phyloP scores from a whole-genome alignment of 176 grass and related monocot genomes.

The Olyra latifolia region DNA sequence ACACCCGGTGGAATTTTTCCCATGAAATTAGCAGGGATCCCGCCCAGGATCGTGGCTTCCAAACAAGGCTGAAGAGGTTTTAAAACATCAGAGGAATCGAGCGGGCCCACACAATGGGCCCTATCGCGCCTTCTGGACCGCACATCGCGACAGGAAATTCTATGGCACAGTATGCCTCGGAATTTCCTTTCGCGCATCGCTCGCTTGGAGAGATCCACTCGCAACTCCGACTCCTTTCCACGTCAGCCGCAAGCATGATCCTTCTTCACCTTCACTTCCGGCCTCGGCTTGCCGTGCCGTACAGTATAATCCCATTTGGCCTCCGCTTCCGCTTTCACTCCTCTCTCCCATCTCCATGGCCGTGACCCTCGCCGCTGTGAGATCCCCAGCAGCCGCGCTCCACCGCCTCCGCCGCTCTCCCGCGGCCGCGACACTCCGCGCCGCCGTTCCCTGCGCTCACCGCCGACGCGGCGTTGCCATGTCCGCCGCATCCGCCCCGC shows the following conservation, averaged over 20 bases:
- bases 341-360: background rate
- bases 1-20: no score
- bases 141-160: no score
- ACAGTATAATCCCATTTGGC: background rate
- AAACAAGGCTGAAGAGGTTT: background rate
- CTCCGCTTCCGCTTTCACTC: background rate
- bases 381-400: background rate
- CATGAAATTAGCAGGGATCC: no score
- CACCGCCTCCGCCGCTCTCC: background rate
- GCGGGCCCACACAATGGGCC: background rate
- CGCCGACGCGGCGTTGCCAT: conserved; percentile 29
- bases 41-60: no score
- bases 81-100: background rate
- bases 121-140: background rate
- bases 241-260: background rate
- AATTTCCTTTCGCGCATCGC: no score
- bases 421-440: background rate
- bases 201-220: background rate
- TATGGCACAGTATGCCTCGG: no score
- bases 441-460: background rate
- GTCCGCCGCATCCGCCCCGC: conserved; percentile 3
- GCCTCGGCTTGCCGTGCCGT: conserved; percentile 23
- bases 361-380: conserved; percentile 7
- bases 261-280: background rate
- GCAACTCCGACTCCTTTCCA: conserved; percentile 31